Conservation (phyloP, 2,329 filamentous ascomycete species). For the Ascochyta clinopodiicola region DNA sequence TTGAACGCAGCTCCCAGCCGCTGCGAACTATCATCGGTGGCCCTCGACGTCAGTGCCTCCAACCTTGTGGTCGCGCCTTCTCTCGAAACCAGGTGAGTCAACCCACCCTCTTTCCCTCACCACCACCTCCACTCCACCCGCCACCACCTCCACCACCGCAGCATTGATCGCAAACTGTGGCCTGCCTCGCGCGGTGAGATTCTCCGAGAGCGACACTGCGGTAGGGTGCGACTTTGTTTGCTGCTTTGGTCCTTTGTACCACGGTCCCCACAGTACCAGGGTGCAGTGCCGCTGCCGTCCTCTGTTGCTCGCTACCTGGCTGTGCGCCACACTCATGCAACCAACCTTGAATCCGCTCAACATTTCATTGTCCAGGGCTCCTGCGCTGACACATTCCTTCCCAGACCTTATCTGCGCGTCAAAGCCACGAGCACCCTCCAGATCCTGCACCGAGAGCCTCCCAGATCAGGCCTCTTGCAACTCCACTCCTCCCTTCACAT, state of each 20-base stretch:
- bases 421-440: slow-evolving; percentile 38
- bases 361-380: slow-evolving; percentile 29
- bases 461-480: slow-evolving; percentile 29
- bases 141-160: slow-evolving; percentile 8
- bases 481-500: slow-evolving; percentile 26
- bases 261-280: slow-evolving; percentile 40
- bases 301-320: slow-evolving; percentile 39
- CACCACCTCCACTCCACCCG: slow-evolving; percentile 16
- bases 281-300: slow-evolving; percentile 44
- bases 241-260: slow-evolving; percentile 40
- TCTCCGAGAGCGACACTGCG: slow-evolving; percentile 32
- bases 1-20: slow-evolving; percentile 21
- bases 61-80: slow-evolving; percentile 21
- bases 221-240: slow-evolving; percentile 42
- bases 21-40: slow-evolving; percentile 4
- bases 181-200: slow-evolving; percentile 6
- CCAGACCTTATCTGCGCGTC: slow-evolving; percentile 26
- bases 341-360: slow-evolving; percentile 36
- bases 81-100: slow-evolving; percentile 43
- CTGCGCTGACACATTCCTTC: slow-evolving; percentile 39
- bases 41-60: slow-evolving; percentile 15
- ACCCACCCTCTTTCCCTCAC: slow-evolving; percentile 21
- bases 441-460: slow-evolving; percentile 22
- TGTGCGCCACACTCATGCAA: slow-evolving; percentile 49
- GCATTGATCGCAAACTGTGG: slow-evolving; percentile 17